Conservation (phyloP, 1,284 basidiomycete genomes). For the Coniferiporia sulphurascens region DNA sequence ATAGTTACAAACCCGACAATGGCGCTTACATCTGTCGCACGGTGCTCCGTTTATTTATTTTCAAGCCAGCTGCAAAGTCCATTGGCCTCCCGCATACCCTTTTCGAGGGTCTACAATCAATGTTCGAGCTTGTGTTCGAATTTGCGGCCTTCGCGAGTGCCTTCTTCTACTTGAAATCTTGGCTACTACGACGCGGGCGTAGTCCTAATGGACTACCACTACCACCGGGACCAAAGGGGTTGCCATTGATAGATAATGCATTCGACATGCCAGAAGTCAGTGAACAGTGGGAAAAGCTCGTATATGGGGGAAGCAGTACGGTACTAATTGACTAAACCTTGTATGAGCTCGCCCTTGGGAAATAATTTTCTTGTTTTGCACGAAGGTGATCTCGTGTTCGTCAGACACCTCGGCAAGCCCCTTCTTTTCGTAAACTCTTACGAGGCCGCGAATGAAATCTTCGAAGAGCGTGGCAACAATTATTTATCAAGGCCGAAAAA, state of each 20-base stretch:
- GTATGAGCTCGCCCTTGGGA: background rate
- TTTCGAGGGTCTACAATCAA: background rate
- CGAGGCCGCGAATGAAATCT: conserved; percentile 8
- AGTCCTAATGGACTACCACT: background rate
- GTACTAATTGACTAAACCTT: conserved; percentile 26
- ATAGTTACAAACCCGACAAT: too few species aligned
- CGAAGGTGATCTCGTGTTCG: conserved; percentile 9
- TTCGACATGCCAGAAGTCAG: conserved; percentile 37
- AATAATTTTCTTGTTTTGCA: background rate
- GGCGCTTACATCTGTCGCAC: too few species aligned
- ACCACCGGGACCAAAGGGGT: conserved; percentile 33
- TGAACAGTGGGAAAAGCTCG: conserved; percentile 36
- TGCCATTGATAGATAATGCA: conserved; percentile 39
- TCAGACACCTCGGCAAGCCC: conserved; percentile 4
- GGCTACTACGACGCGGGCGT: background rate
- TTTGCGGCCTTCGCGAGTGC: background rate
- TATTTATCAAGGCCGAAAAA: conserved; percentile 10
- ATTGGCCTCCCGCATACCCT: too few species aligned
- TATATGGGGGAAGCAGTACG: conserved; percentile 38
- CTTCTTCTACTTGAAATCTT: background rate
- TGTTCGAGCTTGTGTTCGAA: background rate
- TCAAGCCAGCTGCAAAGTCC: too few species aligned
- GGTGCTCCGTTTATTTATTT: too few species aligned
- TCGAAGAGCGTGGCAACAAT: conserved; percentile 10
- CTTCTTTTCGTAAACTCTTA: conserved; percentile 13